Base-by-base conservation (phyloP, 495 filamentous ascomycete genomes). In the Aspergillus homomorphus region DNA sequence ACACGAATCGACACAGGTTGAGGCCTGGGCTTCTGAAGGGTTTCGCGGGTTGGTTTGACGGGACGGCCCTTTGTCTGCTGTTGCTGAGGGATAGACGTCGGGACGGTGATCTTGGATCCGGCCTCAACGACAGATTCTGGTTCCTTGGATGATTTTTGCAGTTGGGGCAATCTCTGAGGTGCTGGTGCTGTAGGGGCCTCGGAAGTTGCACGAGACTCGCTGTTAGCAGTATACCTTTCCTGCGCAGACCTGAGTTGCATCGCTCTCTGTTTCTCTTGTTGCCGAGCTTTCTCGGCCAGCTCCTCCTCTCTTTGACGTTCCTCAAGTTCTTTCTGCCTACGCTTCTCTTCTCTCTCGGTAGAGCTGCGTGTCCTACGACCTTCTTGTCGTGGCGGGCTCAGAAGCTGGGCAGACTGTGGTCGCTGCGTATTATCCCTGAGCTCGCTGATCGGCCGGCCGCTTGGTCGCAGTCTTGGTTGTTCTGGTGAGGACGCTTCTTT, bases 1-100 rank as follows among this genome's bases (percentile, higher is more conserved):
- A 96, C 86, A 28, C 87, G 83, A 60, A 96, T 93, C 1, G 89
- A 82, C 3, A 91, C 89, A 1, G 89, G 89, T 18, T 86, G 87
- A 14, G 89, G 89, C 66, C 87, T 89, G 1, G 82, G 68, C 65
- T 90, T 91, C 23, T 80, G 73, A 5, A 80, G 51, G 2, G 79
- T 61, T 52, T 92, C 88, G 62, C 89, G 91, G 20, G 81, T 83
- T 1, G 90, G 89, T 62, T 86, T 91, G 0, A 82, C 62, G 15
- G 89, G 85, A 45, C 89, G 77, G 66, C 88, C 80, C 12, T 90
- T 71, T 63, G 79, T 73, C 58, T 83, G 73, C 68, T 71, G 67
- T 19, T 61, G 59, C 28, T 62, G 80, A 41, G 80, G 80, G 48
- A 82, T 77, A 0, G 84, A 77, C 24, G 82, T 80, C 14, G 86